Percentiles rank a stretch among this genome's conserved stretches.
Evolutionary conservation across 139 green algal species (phyloP).

Genomic region (Volvox reticuliferus): DNA sequence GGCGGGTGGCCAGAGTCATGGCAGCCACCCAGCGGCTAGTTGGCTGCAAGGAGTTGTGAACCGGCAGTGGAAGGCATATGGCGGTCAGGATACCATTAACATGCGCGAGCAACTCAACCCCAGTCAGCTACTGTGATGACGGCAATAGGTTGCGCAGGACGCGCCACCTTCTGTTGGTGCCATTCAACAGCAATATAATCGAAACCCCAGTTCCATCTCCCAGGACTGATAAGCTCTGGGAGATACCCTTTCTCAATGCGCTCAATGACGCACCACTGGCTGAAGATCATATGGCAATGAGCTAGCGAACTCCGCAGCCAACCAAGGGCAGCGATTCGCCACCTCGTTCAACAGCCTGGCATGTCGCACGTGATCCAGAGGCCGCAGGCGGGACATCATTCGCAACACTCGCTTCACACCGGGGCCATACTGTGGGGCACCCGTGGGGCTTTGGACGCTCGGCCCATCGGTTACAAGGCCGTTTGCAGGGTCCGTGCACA

Average conservation of each 20-base stretch:
- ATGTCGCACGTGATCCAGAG: slow-evolving; percentile 38
- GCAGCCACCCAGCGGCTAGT: slow-evolving; percentile 58
- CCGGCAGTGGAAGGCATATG: no score
- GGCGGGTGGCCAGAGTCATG: slow-evolving; percentile 38
- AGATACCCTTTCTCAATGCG: no score
- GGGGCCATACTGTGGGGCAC: not conserved
- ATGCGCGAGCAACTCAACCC: no score
- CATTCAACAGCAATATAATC: no score
- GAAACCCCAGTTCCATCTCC: no score
- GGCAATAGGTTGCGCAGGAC: no score
- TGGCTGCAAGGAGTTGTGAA: not conserved
- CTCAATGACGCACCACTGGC: slow-evolving; percentile 46
- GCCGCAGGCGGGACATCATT: slow-evolving; percentile 60
- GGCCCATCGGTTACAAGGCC: slow-evolving; percentile 50
- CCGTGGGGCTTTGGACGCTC: not conserved
- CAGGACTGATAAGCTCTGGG: no score
- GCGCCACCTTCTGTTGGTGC: no score
- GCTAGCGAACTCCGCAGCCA: slow-evolving; percentile 69
- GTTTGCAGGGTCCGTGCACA: slow-evolving; percentile 68
- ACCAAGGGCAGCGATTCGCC: slow-evolving; percentile 38
- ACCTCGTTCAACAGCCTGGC: slow-evolving; percentile 59
- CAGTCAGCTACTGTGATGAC: no score
- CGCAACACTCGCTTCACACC: slow-evolving; percentile 54
- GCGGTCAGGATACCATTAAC: no score
- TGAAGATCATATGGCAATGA: slow-evolving; percentile 72